Evolutionary conservation across 2,329 filamentous ascomycete species (phyloP).

Genomic region (Diplodia corticola): DNA sequence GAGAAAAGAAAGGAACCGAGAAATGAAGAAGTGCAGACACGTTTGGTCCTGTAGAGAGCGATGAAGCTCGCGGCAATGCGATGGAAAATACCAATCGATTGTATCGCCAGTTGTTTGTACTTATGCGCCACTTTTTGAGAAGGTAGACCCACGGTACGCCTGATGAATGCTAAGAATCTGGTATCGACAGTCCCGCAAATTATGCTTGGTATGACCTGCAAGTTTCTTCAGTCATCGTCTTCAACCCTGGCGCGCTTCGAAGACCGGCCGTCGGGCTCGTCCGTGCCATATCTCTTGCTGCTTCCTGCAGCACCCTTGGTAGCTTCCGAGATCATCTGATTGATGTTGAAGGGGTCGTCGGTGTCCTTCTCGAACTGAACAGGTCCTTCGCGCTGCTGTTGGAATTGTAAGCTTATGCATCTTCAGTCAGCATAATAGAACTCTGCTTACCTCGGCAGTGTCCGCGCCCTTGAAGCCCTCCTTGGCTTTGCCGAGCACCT

Average conservation of each 20-base stretch:
- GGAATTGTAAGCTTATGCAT: slow-evolving; percentile 33
- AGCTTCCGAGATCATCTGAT: slow-evolving; percentile 85
- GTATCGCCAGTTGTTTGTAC: background rate
- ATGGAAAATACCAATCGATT: background rate
- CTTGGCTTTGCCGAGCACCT: slow-evolving; percentile 78
- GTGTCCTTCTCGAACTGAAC: slow-evolving; percentile 94
- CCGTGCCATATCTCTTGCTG: slow-evolving; percentile 75
- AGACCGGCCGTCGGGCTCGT: slow-evolving; percentile 57
- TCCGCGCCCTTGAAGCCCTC: slow-evolving; percentile 86
- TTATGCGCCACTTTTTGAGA: background rate
- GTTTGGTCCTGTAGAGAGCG: background rate
- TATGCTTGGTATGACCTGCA: background rate
- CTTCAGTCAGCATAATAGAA: background rate
- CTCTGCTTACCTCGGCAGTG: slow-evolving; percentile 69
- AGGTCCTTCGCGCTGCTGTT: slow-evolving; percentile 76
- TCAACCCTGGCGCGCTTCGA: slow-evolving; percentile 77
- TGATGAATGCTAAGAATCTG: slow-evolving; percentile 2
- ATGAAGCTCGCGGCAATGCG: background rate
- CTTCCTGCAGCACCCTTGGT: slow-evolving; percentile 57
- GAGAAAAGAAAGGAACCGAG: background rate
- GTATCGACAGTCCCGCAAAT: background rate
- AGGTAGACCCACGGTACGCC: background rate
- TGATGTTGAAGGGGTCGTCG: slow-evolving; percentile 88
- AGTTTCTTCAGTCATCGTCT: slow-evolving; percentile 54
- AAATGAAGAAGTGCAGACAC: background rate